phyloP scores from a whole-genome alignment of 768 basidiomycete genomes.

The Floccularia luteovirens region DNA sequence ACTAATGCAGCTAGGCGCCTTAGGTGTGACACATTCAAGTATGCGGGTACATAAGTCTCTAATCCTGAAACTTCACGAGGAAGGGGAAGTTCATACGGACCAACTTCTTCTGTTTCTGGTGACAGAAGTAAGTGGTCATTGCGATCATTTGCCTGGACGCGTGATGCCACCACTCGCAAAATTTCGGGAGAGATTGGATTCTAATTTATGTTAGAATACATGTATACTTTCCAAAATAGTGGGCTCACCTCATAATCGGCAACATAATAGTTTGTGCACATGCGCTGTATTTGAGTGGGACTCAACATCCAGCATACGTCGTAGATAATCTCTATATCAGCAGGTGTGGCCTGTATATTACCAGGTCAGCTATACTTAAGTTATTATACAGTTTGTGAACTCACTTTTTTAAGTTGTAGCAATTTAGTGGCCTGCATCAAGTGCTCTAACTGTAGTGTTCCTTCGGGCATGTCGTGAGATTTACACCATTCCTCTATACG shows the following conservation, averaged over 20 bases:
- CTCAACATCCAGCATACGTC: conserved; percentile 99
- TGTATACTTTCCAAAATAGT: neutral
- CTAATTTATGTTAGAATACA: conserved; percentile 24
- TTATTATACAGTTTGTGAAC: conserved; percentile 8
- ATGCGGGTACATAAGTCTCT: conserved; percentile 94
- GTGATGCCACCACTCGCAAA: conserved; percentile 89
- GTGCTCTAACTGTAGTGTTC: conserved; percentile 94
- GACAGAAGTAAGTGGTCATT: conserved; percentile 94
- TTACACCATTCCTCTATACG: conserved; percentile 99
- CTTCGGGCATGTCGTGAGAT: conserved; percentile 99
- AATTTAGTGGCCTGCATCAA: conserved; percentile 99
- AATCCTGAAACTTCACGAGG: conserved; percentile 93
- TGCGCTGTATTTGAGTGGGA: conserved; percentile 98
- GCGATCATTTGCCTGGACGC: conserved; percentile 93
- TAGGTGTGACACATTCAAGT: conserved; percentile 84
- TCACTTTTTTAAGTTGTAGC: conserved; percentile 92
- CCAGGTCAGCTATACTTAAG: neutral
- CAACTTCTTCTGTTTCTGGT: conserved; percentile 96
- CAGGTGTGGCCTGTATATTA: conserved; percentile 70
- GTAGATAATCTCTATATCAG: conserved; percentile 98
- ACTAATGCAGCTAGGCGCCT: conserved; percentile 84
- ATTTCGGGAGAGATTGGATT: conserved; percentile 98
- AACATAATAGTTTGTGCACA: conserved; percentile 98
- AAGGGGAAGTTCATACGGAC: conserved; percentile 88
- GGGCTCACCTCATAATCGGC: conserved; percentile 90